Base-by-base conservation (phyloP, 805 yeast genomes). In the Candida nemodendra region DNA sequence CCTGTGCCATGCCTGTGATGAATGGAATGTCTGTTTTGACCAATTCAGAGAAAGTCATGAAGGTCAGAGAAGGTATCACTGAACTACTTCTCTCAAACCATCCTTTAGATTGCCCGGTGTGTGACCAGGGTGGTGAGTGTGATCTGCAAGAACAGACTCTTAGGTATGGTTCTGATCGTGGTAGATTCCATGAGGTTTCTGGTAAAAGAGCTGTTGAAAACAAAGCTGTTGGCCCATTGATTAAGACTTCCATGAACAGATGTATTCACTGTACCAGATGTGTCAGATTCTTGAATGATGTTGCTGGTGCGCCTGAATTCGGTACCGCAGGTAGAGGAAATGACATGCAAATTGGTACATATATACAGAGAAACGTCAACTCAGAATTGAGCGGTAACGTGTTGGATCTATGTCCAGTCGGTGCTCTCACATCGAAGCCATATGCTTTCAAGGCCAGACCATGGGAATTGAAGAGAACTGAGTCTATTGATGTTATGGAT, bases 51-150 rank as follows among this genome's bases (percentile, higher is more conserved):
- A 78, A 87, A 57, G 85, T 84, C 47, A 81, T 77, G 63, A 79
- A 82, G 63, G 87, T 90, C 31, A 77, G 95, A 59, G 95, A 86
- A 65, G 91, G 91, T 60, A 93, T 86, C 53, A 87, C 95, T 30
- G 95, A 87, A 66, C 84, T 86, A 81, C 68, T 86, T 45, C 73
- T 86, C 48, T 87, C 86, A 51, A 87, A 87, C 71, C 95, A 86
- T 69, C 95, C 95, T 16, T 73, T 86, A 58, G 95, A 87, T 68
- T 86, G 95, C 67, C 95, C 95, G 17, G 83, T 86, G 39, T 86
- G 95, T 65, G 95, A 86, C 66, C 95, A 86, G 66, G 95, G 95
- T 66, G 95, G 95, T 49, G 95, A 86, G 64, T 86, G 95, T 71
- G 95, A 86, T 61, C 74, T 86, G 53, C 95, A 87, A 68, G 95